phyloP scores from a whole-genome alignment of 2,329 filamentous ascomycete genomes.

The Aschersonia sp. region DNA sequence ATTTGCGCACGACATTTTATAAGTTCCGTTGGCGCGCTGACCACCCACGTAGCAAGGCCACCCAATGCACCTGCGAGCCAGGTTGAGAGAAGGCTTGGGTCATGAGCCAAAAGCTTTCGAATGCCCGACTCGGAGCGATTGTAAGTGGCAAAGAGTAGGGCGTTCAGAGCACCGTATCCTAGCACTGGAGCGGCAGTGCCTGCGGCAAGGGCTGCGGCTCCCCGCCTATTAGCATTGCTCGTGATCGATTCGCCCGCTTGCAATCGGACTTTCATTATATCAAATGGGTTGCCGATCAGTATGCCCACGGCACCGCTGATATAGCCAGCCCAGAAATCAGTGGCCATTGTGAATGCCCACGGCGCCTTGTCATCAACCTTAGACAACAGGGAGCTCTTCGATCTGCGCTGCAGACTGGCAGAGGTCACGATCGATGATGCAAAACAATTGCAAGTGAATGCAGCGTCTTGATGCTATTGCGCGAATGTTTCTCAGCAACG shows the following conservation, averaged over 20 bases:
- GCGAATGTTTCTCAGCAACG: too few relatives aligned
- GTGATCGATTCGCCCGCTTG: conserved; percentile 37
- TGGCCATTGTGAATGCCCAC: conserved; percentile 43
- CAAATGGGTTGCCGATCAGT: conserved; percentile 75
- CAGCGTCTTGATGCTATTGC: too few relatives aligned
- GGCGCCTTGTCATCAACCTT: too few relatives aligned
- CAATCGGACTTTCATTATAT: conserved; percentile 48
- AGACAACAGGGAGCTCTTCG: too few relatives aligned
- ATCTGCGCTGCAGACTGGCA: too few relatives aligned
- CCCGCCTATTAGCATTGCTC: conserved; percentile 8
- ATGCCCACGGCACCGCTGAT: conserved; percentile 76
- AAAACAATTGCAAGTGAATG: too few relatives aligned
- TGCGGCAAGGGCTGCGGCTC: conserved; percentile 27
- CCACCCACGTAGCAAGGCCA: conserved; percentile 70
- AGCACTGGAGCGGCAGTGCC: conserved; percentile 76
- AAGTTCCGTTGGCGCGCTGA: conserved; percentile 80
- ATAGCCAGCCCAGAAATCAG: conserved; percentile 91
- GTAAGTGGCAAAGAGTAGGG: conserved; percentile 78
- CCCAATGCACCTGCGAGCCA: conserved; percentile 71
- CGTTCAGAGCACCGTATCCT: conserved; percentile 83
- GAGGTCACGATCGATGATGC: too few relatives aligned
- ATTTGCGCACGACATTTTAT: conserved; percentile 82
- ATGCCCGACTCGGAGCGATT: conserved; percentile 54
- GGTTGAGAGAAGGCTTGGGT: conserved; percentile 45
- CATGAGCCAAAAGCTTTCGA: conserved; percentile 2